Percentiles rank a stretch among this genome's conserved stretches.
Conservation (phyloP, 2,329 filamentous ascomycete genomes). For the Curvularia spicifera region DNA sequence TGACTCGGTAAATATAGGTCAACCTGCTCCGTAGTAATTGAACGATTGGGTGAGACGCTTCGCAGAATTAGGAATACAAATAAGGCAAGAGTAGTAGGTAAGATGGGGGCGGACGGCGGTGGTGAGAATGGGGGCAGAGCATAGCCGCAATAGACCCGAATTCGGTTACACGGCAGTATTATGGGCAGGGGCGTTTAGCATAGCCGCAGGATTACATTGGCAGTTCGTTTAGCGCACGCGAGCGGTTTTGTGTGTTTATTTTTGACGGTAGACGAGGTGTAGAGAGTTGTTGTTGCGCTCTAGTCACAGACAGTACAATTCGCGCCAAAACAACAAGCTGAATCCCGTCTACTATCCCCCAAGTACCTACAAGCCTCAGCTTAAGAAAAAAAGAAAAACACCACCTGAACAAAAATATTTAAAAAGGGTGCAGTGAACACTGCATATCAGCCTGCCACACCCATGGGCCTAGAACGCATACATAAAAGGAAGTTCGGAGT, state of each 20-base stretch:
- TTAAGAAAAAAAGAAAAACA: neutral
- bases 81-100: neutral
- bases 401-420: too few relatives aligned
- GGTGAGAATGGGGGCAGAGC: neutral
- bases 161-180: slow-evolving; percentile 4
- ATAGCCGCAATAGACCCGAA: slow-evolving; percentile 11
- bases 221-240: neutral
- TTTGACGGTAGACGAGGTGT: neutral
- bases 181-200: neutral
- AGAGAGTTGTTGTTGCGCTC: too few relatives aligned
- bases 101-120: neutral
- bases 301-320: too few relatives aligned
- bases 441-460: neutral
- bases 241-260: neutral
- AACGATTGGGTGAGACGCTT: slow-evolving; percentile 1
- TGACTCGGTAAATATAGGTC: slow-evolving; percentile 13
- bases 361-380: too few relatives aligned
- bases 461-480: neutral
- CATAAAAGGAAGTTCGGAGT: neutral
- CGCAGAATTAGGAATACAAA: neutral
- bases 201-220: slow-evolving; percentile 9
- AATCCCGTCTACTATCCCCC: too few relatives aligned
- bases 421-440: neutral
- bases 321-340: neutral
- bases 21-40: slow-evolving; percentile 11